Base-by-base conservation (phyloP, 2,329 filamentous ascomycete species). In the Colletotrichum sp. region DNA sequence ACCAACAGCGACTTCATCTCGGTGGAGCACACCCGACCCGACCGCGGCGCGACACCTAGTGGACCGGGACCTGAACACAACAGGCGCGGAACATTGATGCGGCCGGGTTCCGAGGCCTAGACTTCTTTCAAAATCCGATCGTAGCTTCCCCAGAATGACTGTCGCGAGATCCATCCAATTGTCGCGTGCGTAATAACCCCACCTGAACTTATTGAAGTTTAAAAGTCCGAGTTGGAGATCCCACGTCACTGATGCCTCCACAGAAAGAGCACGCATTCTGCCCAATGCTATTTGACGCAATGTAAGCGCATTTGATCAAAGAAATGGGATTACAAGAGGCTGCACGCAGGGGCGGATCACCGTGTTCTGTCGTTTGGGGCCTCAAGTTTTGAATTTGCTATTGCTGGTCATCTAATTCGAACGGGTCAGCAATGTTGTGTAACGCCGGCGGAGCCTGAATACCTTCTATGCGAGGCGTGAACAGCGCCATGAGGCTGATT, bases 161-260 rank as follows among this genome's bases (percentile, higher is more conserved):
- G 24, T 49, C 57, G 59, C 64, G 71, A 76, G 74, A 76, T 76
- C 70, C 44, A 60, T 24, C 74, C 74, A 76, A 76, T 76, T 34
- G 52, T 28, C 16, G 57, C 21, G 34, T 21, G n/a, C 15, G 8
- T 34, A 49, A 12, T 10, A 24, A 69, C 26, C 62, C 73, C 74
- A 69, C 64, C 34, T 49, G 44, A 57, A 60, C 69, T 26, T 44
- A 6, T 34, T 30, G 24, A 9, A 36, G 24, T 24, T 21, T 69
- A 26, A 15, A 39, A 63, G 32, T 72, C 24, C 18, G 60, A 49
- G 15, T 36, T 70, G 67, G 67, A 59, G 49, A 64, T 72, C 69
- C 32, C 64, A 69, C 70, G 64, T 69, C 64, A 74, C 64, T 60
- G 70, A 64, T 64, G 57, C 64, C 69, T 64, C 63, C 63, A 72